Conservation (phyloP, 352 stramenopile genomes). For the Pythium vanterpoolii region DNA sequence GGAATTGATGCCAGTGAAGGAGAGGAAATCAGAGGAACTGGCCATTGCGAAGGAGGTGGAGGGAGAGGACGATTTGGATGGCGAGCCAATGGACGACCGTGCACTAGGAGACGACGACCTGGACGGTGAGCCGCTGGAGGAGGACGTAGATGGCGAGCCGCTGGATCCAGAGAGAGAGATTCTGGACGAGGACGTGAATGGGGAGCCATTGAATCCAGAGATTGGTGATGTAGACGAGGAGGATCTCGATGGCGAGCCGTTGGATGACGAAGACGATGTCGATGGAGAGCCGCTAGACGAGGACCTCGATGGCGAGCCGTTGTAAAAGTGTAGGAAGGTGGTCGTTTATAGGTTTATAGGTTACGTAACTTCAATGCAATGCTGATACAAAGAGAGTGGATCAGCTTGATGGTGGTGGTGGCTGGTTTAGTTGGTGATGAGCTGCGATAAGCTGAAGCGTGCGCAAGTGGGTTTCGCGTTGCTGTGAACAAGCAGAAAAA, state of each 20-base stretch:
- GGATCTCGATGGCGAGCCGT: background rate
- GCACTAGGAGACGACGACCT: slow-evolving; percentile 19
- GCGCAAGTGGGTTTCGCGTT: slow-evolving; percentile 55
- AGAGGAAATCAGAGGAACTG: background rate
- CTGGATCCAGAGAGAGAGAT: slow-evolving; percentile 24
- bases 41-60: background rate
- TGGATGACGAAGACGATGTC: slow-evolving; percentile 40
- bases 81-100: slow-evolving; percentile 23
- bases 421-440: slow-evolving; percentile 23
- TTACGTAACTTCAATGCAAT: background rate
- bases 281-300: slow-evolving; percentile 31
- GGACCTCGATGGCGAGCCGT: background rate
- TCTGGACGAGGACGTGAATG: slow-evolving; percentile 26
- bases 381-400: background rate
- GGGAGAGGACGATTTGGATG: slow-evolving; percentile 21
- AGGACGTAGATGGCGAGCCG: slow-evolving; percentile 46
- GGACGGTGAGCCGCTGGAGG: slow-evolving; percentile 37
- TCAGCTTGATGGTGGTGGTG: background rate
- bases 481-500: slow-evolving; percentile 26
- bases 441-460: slow-evolving; percentile 56
- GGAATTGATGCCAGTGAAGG: background rate
- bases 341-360: background rate
- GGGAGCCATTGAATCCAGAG: slow-evolving; percentile 24
- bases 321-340: background rate
- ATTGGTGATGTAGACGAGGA: background rate